These are phyloP conservation scores for Talaromyces sp. DNA, from an alignment of 2,329 filamentous ascomycete genomes.

Conservation along the genomic window DNA sequence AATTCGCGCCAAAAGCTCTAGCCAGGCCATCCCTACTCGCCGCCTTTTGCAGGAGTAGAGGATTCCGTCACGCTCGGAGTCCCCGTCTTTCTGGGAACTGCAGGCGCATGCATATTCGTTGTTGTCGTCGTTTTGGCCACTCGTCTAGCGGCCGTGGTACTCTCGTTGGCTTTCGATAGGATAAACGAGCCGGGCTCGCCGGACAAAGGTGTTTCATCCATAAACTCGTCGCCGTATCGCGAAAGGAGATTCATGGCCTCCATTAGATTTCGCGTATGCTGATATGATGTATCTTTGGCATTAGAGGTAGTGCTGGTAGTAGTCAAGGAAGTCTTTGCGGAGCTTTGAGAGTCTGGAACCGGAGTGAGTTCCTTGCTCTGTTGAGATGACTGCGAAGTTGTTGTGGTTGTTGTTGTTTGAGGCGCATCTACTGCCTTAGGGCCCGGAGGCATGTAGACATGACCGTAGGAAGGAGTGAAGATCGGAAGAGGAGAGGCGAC, in stretches of 20 bases:
- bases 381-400: constrained; percentile 26
- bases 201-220: constrained; percentile 59
- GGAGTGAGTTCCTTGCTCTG: constrained; percentile 48
- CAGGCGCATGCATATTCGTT: constrained; percentile 11
- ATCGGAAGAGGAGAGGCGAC: constrained; percentile 50
- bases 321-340: constrained; percentile 20
- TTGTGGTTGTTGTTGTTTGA: constrained; percentile 9
- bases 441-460: constrained; percentile 54
- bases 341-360: constrained; percentile 35
- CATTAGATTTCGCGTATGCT: constrained; percentile 38
- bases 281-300: constrained; percentile 19
- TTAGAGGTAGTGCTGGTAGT: neutral
- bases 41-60: constrained; percentile 25
- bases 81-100: constrained; percentile 16
- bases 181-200: constrained; percentile 62
- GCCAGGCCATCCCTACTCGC: constrained; percentile 27
- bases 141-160: constrained; percentile 19
- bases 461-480: constrained; percentile 56
- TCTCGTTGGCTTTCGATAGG: constrained; percentile 42
- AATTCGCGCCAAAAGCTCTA: neutral
- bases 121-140: constrained; percentile 7
- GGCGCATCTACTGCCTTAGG: constrained; percentile 35
- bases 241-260: constrained; percentile 50
- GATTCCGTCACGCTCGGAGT: constrained; percentile 28
- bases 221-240: constrained; percentile 56